phyloP scores from a whole-genome alignment of 345 rosid genomes.

The Arabidopsis thaliana region TAIR10.1 NC_003070.9:9874001-9874500 shows the following conservation, averaged over 20 bases:
- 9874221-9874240: slow-evolving; percentile 1
- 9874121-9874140: neutral
- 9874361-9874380: slow-evolving; percentile 55
- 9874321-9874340: slow-evolving; percentile 74
- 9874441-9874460: slow-evolving; percentile 79
- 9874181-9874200: neutral
- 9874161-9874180: neutral
- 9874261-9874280: slow-evolving; percentile 2
- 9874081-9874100: neutral
- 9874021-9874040: neutral
- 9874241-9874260: neutral
- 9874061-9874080: neutral
- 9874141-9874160: neutral
- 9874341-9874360: slow-evolving; percentile 94
- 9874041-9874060: neutral
- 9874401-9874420: neutral
- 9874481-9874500: slow-evolving; percentile 68
- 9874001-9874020: neutral
- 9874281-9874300: slow-evolving; percentile 34
- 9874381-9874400: neutral
- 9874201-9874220: neutral
- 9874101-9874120: neutral
- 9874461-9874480: slow-evolving; percentile 76
- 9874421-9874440: slow-evolving; percentile 25
- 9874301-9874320: slow-evolving; percentile 49